These are phyloP conservation scores for Coriolopsis trogii DNA, from an alignment of 1,284 basidiomycete genomes.

Conservation along the genomic window DNA sequence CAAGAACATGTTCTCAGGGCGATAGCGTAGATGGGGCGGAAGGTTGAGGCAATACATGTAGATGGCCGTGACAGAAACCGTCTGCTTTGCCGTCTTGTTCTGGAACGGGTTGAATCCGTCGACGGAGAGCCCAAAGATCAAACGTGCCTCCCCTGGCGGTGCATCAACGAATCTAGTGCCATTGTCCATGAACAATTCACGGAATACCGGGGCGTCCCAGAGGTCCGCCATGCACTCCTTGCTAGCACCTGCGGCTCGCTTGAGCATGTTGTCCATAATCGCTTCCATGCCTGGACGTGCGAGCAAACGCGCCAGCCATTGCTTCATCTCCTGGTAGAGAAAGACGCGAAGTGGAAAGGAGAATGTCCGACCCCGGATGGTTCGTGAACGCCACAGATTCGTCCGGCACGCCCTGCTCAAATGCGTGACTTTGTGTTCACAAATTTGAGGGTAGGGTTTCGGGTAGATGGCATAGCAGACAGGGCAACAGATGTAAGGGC, in stretches of 20 bases:
- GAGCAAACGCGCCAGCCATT: slow-evolving; percentile 22
- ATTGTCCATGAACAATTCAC: slow-evolving; percentile 14
- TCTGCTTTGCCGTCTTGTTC: slow-evolving; percentile 16
- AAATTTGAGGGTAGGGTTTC: neutral
- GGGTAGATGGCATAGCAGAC: slow-evolving; percentile 12
- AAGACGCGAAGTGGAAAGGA: slow-evolving; percentile 11
- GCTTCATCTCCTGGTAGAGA: slow-evolving; percentile 21
- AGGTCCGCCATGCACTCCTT: slow-evolving; percentile 8
- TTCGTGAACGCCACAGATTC: neutral
- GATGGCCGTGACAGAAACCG: slow-evolving; percentile 20
- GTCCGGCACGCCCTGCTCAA: slow-evolving; percentile 6
- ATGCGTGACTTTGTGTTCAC: neutral
- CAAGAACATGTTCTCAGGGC: slow-evolving; percentile 28
- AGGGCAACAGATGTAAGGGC: slow-evolving; percentile 16
- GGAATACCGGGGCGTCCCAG: slow-evolving; percentile 20
- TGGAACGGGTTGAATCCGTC: slow-evolving; percentile 30
- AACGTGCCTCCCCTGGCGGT: neutral
- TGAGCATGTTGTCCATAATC: slow-evolving; percentile 5
- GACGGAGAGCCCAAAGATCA: slow-evolving; percentile 13
- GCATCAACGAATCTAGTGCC: slow-evolving; percentile 14
- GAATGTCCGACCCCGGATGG: neutral
- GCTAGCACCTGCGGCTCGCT: neutral
- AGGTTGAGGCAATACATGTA: slow-evolving; percentile 33
- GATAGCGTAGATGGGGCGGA: slow-evolving; percentile 31
- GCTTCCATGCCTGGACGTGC: slow-evolving; percentile 17